phyloP scores from a whole-genome alignment of 208 protist genomes.

The Borovskyia barvae region DNA sequence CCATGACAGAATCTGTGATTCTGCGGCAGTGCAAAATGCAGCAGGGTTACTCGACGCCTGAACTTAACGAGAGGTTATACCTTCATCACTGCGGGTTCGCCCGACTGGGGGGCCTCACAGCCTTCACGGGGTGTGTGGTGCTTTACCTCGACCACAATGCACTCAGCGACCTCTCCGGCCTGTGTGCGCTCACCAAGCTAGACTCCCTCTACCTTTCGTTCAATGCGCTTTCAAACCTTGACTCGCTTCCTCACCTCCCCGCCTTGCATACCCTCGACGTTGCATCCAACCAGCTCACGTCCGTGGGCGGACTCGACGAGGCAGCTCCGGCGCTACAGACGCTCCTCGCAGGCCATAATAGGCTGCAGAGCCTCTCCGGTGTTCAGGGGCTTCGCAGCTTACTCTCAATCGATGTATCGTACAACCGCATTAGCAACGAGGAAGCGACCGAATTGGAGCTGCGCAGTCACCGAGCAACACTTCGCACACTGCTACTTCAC shows the following conservation, averaged over 20 bases:
- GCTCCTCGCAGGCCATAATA: conserved; percentile 60
- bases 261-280: conserved; percentile 82
- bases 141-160: conserved; percentile 93
- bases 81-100: conserved; percentile 88
- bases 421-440: conserved; percentile 51
- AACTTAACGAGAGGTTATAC: conserved; percentile 94
- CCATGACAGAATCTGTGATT: conserved; percentile 64
- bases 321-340: conserved; percentile 45
- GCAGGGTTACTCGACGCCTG: conserved; percentile 78
- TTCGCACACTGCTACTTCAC: conserved; percentile 77
- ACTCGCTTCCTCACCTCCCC: conserved; percentile 63
- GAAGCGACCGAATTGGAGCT: conserved; percentile 22
- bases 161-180: conserved; percentile 70
- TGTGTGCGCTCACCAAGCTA: conserved; percentile 60
- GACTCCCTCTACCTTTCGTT: conserved; percentile 82
- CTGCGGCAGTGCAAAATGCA: conserved; percentile 61
- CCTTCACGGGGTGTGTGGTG: conserved; percentile 77
- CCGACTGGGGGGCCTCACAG: conserved; percentile 59
- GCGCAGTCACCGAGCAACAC: conserved; percentile 15
- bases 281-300: conserved; percentile 68
- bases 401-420: conserved; percentile 59
- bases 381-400: conserved; percentile 11
- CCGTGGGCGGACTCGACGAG: conserved; percentile 35
- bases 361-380: conserved; percentile 16
- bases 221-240: conserved; percentile 72